Evolutionary conservation across 345 rosid genomes (phyloP).

Genomic region (Eucalyptus decipiens): DNA sequence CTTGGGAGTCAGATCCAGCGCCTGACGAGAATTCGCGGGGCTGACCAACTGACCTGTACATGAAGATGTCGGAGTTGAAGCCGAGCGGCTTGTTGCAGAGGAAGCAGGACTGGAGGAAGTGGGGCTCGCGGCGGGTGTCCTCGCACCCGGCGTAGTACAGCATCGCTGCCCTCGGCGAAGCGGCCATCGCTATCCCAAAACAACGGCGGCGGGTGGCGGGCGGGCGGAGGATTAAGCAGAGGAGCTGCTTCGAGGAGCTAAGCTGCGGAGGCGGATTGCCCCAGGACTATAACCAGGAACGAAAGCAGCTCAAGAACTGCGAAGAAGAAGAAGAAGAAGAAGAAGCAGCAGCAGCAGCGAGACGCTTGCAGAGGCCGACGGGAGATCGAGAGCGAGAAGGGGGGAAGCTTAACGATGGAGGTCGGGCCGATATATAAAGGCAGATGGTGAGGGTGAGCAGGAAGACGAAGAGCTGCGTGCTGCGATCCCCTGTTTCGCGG

Average conservation of each 20-base stretch:
- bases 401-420: not conserved
- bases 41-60: slow-evolving; percentile 61
- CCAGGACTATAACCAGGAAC: not conserved
- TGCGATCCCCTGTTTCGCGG: slow-evolving; percentile 7
- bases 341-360: not conserved
- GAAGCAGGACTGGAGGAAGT: slow-evolving; percentile 64
- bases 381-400: not conserved
- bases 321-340: not conserved
- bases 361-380: not conserved
- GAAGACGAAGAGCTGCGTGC: not conserved
- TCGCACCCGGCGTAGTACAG: too few species aligned
- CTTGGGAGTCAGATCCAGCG: not conserved
- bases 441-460: not conserved
- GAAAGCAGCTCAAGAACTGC: not conserved
- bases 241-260: not conserved
- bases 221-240: not conserved
- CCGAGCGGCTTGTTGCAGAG: slow-evolving; percentile 60
- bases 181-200: not conserved
- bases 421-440: not conserved
- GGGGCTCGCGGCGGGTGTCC: slow-evolving; percentile 5
- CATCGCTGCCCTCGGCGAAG: not conserved
- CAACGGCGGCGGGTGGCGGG: not conserved
- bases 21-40: not conserved
- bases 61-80: slow-evolving; percentile 64
- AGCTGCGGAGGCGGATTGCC: not conserved